Conservation (phyloP, 257 asterid genomes). For the Oldenlandia corymbosa region DNA sequence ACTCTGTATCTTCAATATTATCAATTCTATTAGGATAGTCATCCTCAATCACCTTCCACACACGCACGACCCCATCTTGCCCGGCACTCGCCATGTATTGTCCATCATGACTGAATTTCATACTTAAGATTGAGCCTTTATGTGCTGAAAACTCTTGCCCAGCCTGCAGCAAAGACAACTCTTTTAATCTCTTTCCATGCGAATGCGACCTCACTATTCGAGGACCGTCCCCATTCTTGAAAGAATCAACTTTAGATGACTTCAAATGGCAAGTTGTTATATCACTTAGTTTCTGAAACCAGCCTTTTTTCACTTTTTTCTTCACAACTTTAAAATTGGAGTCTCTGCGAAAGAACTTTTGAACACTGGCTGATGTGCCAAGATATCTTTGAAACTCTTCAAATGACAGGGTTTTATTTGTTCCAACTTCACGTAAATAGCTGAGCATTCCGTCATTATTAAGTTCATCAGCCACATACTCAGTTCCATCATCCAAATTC, state of each 20-base stretch:
- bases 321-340: conserved; percentile 28
- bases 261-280: conserved; percentile 30
- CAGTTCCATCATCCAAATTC: conserved; percentile 49
- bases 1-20: conserved; percentile 42
- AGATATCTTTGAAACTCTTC: conserved; percentile 61
- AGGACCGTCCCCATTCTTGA: conserved; percentile 21
- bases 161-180: conserved; percentile 55
- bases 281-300: conserved; percentile 48
- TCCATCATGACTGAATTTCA: conserved; percentile 90
- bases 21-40: conserved; percentile 37
- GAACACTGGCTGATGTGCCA: conserved; percentile 59
- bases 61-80: conserved; percentile 73
- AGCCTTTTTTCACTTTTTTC: conserved; percentile 47
- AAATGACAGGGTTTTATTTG: conserved; percentile 43
- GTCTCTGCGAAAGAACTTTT: conserved; percentile 42
- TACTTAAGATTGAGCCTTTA: conserved; percentile 70
- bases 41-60: conserved; percentile 77
- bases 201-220: conserved; percentile 44
- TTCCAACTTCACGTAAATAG: conserved; percentile 45
- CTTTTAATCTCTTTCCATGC: conserved; percentile 46
- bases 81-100: conserved; percentile 88
- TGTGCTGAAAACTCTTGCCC: conserved; percentile 90
- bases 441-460: conserved; percentile 39
- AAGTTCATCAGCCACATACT: conserved; percentile 38
- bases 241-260: conserved; percentile 33